These are phyloP conservation scores for Penicillium salamii DNA, from an alignment of 495 filamentous ascomycete species.

Conservation along the genomic window DNA sequence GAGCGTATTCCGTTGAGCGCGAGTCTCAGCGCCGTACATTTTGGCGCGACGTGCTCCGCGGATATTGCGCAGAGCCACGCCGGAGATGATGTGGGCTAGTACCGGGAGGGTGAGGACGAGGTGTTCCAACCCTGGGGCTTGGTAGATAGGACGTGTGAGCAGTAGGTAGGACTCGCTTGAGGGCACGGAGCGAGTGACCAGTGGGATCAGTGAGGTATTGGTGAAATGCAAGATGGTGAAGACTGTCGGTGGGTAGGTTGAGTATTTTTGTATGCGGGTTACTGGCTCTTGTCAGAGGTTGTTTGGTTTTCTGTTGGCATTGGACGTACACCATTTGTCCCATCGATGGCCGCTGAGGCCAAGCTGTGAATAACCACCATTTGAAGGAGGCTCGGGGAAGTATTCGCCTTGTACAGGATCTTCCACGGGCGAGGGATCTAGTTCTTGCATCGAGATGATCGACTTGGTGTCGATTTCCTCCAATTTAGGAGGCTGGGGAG, in stretches of 20 bases:
- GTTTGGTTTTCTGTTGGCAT: background rate
- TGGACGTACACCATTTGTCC: constrained; percentile 58
- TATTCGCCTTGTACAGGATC: constrained; percentile 60
- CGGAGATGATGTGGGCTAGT: constrained; percentile 56
- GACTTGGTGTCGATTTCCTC: constrained; percentile 42
- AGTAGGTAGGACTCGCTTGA: constrained; percentile 57
- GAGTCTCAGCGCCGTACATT: constrained; percentile 65
- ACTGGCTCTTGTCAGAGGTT: constrained; percentile 47
- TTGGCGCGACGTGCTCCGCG: constrained; percentile 62
- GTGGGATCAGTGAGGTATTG: constrained; percentile 74
- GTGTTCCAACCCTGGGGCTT: constrained; percentile 58
- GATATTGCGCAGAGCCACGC: constrained; percentile 71
- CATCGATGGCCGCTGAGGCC: constrained; percentile 60
- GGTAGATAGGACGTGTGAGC: constrained; percentile 71
- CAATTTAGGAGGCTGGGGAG: constrained; percentile 12
- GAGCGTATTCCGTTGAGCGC: constrained; percentile 32
- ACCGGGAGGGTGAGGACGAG: constrained; percentile 45
- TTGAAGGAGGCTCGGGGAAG: constrained; percentile 34
- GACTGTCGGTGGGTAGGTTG: constrained; percentile 77
- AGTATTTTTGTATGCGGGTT: constrained; percentile 77
- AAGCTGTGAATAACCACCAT: constrained; percentile 30
- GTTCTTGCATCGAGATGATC: constrained; percentile 64
- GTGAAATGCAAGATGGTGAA: constrained; percentile 76
- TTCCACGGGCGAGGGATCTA: constrained; percentile 82
- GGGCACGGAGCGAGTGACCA: constrained; percentile 53